These are phyloP conservation scores for Oryza longistaminata DNA, from an alignment of 176 grass and related monocot genomes.

Conservation along the genomic window DNA sequence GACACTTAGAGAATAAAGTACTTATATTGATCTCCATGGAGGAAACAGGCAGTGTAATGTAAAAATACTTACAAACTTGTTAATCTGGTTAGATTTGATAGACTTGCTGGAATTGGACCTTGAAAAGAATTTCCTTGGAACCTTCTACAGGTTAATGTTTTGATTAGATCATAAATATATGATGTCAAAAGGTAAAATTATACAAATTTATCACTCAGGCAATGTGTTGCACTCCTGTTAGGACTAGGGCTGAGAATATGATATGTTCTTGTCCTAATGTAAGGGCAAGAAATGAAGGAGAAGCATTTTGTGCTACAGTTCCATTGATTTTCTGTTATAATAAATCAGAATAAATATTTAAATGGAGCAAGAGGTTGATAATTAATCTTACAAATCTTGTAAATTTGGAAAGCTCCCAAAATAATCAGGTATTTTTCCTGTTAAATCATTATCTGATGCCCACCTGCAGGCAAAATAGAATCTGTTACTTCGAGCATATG, in stretches of 20 bases:
- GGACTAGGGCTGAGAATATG: not conserved
- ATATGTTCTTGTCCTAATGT: not conserved
- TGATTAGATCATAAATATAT: not conserved
- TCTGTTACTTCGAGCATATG: not conserved
- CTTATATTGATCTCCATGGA: not conserved
- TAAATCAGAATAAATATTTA: not conserved
- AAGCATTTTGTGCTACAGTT: not conserved
- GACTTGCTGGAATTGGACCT: not conserved
- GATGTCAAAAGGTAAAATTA: not conserved
- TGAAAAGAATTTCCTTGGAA: not conserved
- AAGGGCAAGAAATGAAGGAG: not conserved
- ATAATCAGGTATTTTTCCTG: not conserved
- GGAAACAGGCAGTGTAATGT: not conserved
- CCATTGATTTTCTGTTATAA: not conserved
- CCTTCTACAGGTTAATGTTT: not conserved
- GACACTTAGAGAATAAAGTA: not conserved
- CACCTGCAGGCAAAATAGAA: not conserved
- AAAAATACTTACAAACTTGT: not conserved
- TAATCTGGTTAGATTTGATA: not conserved
- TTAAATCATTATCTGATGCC: not conserved
- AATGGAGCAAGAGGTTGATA: not conserved
- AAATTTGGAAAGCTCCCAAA: not conserved
- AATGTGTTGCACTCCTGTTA: not conserved
- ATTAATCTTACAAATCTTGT: not conserved
- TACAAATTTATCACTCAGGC: not conserved